Evolutionary conservation across 106 monocot genomes (phyloP).

Genomic region (Apostasia ramifera): DNA sequence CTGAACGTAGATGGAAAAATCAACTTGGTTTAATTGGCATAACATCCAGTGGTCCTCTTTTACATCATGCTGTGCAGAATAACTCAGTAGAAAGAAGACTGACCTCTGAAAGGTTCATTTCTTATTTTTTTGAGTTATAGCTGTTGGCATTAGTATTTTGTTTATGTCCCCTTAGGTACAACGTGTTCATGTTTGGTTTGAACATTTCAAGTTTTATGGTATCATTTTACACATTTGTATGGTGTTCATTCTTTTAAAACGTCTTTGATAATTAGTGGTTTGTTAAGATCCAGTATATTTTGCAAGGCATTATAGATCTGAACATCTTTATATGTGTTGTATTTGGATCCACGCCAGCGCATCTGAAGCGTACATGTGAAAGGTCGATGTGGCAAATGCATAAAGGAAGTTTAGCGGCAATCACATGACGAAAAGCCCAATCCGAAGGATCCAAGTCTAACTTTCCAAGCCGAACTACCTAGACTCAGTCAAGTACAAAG

Average conservation of each 20-base stretch:
- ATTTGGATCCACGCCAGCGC: too few species aligned
- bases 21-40: slow-evolving; percentile 31
- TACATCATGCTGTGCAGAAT: slow-evolving; percentile 13
- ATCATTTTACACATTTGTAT: not conserved
- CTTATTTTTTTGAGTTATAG: not conserved
- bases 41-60: slow-evolving; percentile 39
- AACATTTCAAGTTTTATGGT: not conserved
- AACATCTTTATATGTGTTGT: not conserved
- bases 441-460: too few species aligned
- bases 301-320: not conserved
- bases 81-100: slow-evolving; percentile 34
- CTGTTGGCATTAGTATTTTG: not conserved
- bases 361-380: too few species aligned
- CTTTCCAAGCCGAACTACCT: too few species aligned
- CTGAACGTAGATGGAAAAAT: slow-evolving; percentile 24
- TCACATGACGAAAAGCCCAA: too few species aligned
- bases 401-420: too few species aligned
- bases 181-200: not conserved
- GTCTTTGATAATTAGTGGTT: not conserved
- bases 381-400: too few species aligned
- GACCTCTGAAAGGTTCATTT: slow-evolving; percentile 35
- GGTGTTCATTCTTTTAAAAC: not conserved
- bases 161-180: not conserved
- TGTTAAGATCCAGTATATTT: not conserved
- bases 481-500: too few species aligned